Conservation (phyloP, 805 yeast genomes). For the Candida adriatica region DNA sequence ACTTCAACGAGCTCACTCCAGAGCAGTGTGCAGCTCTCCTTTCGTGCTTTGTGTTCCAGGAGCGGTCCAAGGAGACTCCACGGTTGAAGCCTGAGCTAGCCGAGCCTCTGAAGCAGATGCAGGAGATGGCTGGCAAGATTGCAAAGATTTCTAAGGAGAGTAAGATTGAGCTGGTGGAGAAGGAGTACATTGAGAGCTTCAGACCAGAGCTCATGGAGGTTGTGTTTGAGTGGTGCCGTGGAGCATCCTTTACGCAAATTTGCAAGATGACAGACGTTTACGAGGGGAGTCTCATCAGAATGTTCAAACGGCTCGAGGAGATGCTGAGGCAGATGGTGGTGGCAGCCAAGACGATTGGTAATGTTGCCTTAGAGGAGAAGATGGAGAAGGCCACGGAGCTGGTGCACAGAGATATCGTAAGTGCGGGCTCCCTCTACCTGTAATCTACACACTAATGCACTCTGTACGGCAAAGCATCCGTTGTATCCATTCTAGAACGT, state of each 20-base stretch:
- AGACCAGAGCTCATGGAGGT: conserved; percentile 96
- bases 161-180: conserved; percentile 83
- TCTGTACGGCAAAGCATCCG: too few relatives aligned
- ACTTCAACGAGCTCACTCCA: conserved; percentile 78
- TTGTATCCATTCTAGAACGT: too few relatives aligned
- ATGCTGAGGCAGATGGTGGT: conserved; percentile 80
- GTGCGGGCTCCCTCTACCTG: conserved; percentile 89
- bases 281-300: conserved; percentile 92
- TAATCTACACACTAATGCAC: conserved; percentile 4
- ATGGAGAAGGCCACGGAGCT: conserved; percentile 81
- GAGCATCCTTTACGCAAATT: conserved; percentile 92
- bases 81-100: conserved; percentile 81
- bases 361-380: conserved; percentile 74
- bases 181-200: conserved; percentile 88
- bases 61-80: conserved; percentile 83
- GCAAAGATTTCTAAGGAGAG: conserved; percentile 88
- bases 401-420: conserved; percentile 92
- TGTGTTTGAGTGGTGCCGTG: conserved; percentile 93
- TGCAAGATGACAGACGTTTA: conserved; percentile 99
- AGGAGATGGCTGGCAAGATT: conserved; percentile 84
- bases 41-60: conserved; percentile 96
- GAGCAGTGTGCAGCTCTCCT: conserved; percentile 89
- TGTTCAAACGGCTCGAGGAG: conserved; percentile 92
- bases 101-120: conserved; percentile 85
- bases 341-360: conserved; percentile 94